Conservation (phyloP, 2,329 filamentous ascomycete species). For the Aspergillus awamori region DNA sequence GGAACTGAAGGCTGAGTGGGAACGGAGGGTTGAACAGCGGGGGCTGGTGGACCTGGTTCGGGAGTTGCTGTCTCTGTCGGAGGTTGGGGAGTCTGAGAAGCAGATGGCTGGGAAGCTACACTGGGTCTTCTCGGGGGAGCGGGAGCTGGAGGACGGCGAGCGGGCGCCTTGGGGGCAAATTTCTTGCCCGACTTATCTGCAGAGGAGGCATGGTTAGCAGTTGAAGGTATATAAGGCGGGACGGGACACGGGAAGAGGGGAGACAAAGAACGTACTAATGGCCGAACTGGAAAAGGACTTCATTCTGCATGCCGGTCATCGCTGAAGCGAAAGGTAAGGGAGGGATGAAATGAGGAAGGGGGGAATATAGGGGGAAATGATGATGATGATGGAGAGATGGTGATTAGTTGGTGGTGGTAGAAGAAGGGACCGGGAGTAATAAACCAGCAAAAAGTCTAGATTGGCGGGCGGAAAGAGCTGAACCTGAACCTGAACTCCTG, state of each 20-base stretch:
- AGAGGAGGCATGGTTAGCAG: constrained; percentile 16
- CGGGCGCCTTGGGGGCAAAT: constrained; percentile 72
- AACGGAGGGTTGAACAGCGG: constrained; percentile 15
- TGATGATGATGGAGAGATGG: constrained; percentile 6
- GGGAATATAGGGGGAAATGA: not conserved
- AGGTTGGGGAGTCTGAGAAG: constrained; percentile 30
- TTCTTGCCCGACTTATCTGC: constrained; percentile 70
- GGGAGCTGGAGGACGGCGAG: constrained; percentile 52
- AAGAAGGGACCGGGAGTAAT: not conserved
- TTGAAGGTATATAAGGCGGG: not conserved
- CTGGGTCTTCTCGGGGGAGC: constrained; percentile 44
- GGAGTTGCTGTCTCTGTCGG: constrained; percentile 23
- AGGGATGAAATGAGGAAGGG: not conserved
- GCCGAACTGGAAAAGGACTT: constrained; percentile 59
- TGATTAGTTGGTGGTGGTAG: constrained; percentile 1
- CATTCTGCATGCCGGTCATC: constrained; percentile 35
- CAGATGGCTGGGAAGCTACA: constrained; percentile 40
- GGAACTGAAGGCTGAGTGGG: constrained; percentile 27
- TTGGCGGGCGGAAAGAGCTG: constrained; percentile 17
- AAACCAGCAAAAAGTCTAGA: constrained; percentile 25
- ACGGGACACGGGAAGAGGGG: not conserved
- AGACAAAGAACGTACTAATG: constrained; percentile 47
- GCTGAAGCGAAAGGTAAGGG: constrained; percentile 15
- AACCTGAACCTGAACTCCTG: constrained; percentile 19
- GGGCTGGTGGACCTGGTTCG: constrained; percentile 17